Base-by-base conservation (phyloP, 2,329 filamentous ascomycete genomes). In the Fusarium denticulatum region DNA sequence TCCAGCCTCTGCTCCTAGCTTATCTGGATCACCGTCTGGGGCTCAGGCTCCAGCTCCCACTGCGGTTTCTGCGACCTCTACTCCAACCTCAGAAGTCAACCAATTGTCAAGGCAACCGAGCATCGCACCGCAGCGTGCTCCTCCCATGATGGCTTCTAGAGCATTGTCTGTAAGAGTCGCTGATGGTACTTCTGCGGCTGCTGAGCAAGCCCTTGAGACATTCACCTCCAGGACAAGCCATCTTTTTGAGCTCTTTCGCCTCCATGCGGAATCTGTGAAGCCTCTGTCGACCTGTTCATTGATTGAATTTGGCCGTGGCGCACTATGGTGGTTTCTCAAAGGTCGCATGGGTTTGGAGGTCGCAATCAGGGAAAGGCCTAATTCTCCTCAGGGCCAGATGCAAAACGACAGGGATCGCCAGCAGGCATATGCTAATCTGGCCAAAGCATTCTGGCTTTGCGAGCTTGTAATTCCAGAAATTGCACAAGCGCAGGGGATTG, bases 261-360 rank as follows among this genome's bases (percentile, higher is more conserved):
- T 96, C 47, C 93, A 95, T 64, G 92, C 94, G 0, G 94, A 97
- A 80, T 88, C 91, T 37, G 86, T 92, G 36, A 91, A 89, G 71
- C 90, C 93, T 0, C 80, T 95, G 9, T 86, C 89, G 62, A 86
- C 88, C 36, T 92, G 89, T 57, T 85, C 90, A 1, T 86, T 92
- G 1, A 86, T 88, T 52, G 90, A 94, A 67, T 92, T 95, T 84
- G 86, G 92, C 15, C 88, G 93, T 65, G 92, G 91, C 30, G 91
- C 90, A 7, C 85, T 94, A 2, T 98, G 95, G 95, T 98, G 95
- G 95, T 97, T 97, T 78, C 80, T 97, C 50, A 92, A 90, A 75
- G 95, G 95, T 26, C 91, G 95, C 69, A 89, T 91, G 78, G 90
- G 91, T 15, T 86, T 97, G 58, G 95, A 97, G 80, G 82, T 84